These are phyloP conservation scores for Penicillium lagena DNA, from an alignment of 495 filamentous ascomycete species.

Conservation along the genomic window DNA sequence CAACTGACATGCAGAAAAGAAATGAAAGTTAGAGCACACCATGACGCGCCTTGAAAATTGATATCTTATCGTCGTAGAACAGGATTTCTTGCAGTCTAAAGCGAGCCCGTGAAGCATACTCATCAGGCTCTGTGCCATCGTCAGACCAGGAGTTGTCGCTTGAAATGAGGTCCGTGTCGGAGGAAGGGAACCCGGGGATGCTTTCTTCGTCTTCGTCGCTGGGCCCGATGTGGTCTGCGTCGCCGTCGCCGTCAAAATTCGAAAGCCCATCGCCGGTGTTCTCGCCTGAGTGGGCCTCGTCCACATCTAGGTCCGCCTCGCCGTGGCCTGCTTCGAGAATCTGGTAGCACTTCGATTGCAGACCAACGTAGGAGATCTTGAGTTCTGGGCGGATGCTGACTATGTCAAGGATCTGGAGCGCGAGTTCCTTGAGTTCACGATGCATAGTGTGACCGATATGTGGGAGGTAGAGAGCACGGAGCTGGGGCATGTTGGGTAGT, in stretches of 20 bases:
- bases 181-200: constrained; percentile 14
- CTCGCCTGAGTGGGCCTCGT: constrained; percentile 26
- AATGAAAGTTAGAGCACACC: constrained; percentile 50
- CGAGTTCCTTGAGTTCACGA: constrained; percentile 61
- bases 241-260: constrained; percentile 34
- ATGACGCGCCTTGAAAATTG: constrained; percentile 75
- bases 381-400: constrained; percentile 83
- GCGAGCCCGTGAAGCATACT: constrained; percentile 39
- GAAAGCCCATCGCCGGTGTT: constrained; percentile 31
- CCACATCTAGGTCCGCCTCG: constrained; percentile 49
- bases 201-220: constrained; percentile 34
- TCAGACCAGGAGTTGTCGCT: constrained; percentile 7
- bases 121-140: constrained; percentile 42
- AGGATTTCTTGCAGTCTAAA: constrained; percentile 76
- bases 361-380: constrained; percentile 76
- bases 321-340: constrained; percentile 46
- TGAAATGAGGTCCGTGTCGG: constrained; percentile 12
- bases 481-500: constrained; percentile 66
- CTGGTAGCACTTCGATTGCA: constrained; percentile 79
- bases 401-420: constrained; percentile 76
- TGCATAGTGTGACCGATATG: constrained; percentile 62
- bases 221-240: constrained; percentile 28
- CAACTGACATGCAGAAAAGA: background rate
- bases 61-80: constrained; percentile 85
- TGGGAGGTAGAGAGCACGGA: constrained; percentile 74